Evolutionary conservation across 2,329 filamentous ascomycete species (phyloP), one percentile per base, ranked within the genome.

Genomic region (Ceratocystis eucalypticola): DNA sequence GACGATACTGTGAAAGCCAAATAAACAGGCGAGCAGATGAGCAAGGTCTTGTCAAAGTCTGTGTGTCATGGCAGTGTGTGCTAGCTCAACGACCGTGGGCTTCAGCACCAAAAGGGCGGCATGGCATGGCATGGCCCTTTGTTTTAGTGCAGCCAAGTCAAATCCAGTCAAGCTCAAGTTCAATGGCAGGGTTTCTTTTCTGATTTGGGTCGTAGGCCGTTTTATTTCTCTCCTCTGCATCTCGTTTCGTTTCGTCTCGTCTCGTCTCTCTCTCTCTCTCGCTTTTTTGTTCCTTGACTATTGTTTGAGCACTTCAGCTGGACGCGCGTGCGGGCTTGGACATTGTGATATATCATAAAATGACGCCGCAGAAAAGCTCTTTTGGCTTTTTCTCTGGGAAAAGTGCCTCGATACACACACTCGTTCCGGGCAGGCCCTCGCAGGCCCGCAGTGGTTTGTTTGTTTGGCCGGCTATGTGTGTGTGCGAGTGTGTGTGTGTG

Each of bases 261-360:
- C 33, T 59, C 33, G 33, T 37, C 33, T 37, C 33, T 12, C 8
- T 20, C 20, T 61, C 20, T 59, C n/a, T 50, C 17, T 64, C 2
- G 3, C 10, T 37, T 10, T 37, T 12, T 37, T 37, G 45, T 20
- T 20, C n/a, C 22, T 57, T n/a, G 22, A 30, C 17, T 57, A 22
- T 28, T 57, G 53, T 57, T 57, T 57, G 53, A 57, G 22, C 53
- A n/a, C 22, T 57, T 57, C 53, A 57, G 53, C 53, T 57, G 53
- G 17, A 28, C 30, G 25, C 53, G 53, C 45, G 17, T 15, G 10
- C 15, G 6, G 25, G 25, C 53, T 57, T 57, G 53, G 53, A 37
- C 33, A 12, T 57, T 57, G 25, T 57, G 53, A 57, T 57, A 8
- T 57, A 30, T 57, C 53, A 57, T 22, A 57, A 57, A 57, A 50